Evolutionary conservation across 169 alveolate genomes (phyloP).

Genomic region (Plasmodium gonderi): DNA sequence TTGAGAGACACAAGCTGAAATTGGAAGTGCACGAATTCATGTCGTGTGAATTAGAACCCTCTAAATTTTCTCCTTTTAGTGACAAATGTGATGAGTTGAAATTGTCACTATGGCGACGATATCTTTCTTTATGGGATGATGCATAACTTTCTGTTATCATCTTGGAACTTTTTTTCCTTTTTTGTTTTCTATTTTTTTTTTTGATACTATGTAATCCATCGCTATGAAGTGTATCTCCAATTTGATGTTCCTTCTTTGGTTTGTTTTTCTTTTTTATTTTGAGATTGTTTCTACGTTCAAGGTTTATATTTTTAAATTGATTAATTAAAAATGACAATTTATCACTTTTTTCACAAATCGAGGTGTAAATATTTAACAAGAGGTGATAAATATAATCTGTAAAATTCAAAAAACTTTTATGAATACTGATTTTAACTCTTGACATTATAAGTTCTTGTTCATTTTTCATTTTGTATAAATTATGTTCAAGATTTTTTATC

Average conservation of each 20-base stretch:
- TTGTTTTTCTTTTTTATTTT: neutral
- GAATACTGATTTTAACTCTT: constrained; percentile 22
- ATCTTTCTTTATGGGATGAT: neutral
- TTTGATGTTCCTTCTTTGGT: neutral
- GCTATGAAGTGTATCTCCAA: neutral
- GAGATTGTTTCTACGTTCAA: neutral
- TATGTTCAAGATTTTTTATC: constrained; percentile 16
- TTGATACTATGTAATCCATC: neutral
- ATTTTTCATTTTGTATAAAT: constrained; percentile 30
- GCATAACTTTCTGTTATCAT: neutral
- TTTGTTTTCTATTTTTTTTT: neutral
- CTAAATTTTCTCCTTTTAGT: neutral
- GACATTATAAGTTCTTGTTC: constrained; percentile 23
- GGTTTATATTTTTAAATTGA: neutral
- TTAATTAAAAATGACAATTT: constrained; percentile 22
- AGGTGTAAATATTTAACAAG: neutral
- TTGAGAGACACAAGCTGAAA: constrained; percentile 7
- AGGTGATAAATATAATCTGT: constrained; percentile 35
- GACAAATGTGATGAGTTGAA: neutral
- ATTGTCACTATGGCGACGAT: neutral
- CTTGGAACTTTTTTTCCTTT: neutral
- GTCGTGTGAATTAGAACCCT: neutral
- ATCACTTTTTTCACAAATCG: constrained; percentile 40
- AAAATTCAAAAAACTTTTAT: constrained; percentile 22
- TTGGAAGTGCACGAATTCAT: neutral